Base-by-base conservation (phyloP, 2,329 filamentous ascomycete species). In the Didymella sp. region DNA sequence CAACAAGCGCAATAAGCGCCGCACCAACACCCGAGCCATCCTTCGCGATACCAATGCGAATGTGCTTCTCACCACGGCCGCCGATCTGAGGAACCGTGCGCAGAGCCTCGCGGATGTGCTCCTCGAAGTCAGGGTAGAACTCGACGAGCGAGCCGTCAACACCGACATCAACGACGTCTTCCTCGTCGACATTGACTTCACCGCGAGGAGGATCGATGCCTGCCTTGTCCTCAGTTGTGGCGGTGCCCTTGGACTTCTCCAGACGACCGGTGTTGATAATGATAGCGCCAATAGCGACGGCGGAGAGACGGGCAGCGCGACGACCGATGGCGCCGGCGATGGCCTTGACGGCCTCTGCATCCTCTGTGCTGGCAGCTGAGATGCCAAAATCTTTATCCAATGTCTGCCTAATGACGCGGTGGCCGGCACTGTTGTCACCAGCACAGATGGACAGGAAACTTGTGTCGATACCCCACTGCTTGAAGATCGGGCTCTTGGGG, bases 1-100 rank as follows among this genome's bases (percentile, higher is more conserved):
- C 94, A 25, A 97, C 90, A 47, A 97, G 84, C 48, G 95, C 95
- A 77, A 98, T 98, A 68, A 99, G 80, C 37, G 95, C 95, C 3
- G 95, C 95, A 50, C 95, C 95, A n/a, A 96, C 91, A 61, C 92
- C 95, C 62, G 90, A 95, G 44, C 95, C 95, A 74, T 99, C 95
- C 82, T 96, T 97, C 60, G 95, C 95, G 71, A 98, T 95, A 21
- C 94, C 95, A 70, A 99, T 97, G 55, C 92, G 85, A 63, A 99
- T 90, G 78, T 88, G 90, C 79, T 90, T 89, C 63, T 96, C 92
- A 11, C 93, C 92, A 55, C 84, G 81, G 42, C 82, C 79, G 4
- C 94, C 94, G 68, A 98, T 90, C 59, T 89, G 87, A 15, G 91
- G 84, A 50, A 96, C 87, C 53, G 86, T 87, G 46, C 87, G 81